Evolutionary conservation across 805 yeast genomes (phyloP), one percentile per base, ranked within the genome.

Genomic region (Teunomyces panamensis): DNA sequence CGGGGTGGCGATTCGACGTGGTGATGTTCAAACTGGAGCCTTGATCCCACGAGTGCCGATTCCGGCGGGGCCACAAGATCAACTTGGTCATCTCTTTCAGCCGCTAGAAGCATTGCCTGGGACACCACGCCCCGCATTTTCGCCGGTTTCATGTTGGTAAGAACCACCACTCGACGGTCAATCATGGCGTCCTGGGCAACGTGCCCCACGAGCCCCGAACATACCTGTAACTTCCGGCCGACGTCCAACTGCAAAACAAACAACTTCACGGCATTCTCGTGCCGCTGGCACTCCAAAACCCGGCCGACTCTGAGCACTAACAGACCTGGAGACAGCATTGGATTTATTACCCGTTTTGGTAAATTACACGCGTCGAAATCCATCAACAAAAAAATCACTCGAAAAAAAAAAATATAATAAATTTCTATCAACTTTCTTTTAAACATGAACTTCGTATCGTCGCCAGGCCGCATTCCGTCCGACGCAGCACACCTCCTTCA

Each of bases 61-160:
- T 0, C 6, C 3, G 86, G 83, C 1, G 84, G 81, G 3, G 45
- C 48, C 0, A 82, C 75, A 5, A 80, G 60, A 41, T 75, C 82
- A 3, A 81, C 81, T 1, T 49, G 30, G 1, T 46, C 50, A 2
- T 53, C 63, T 6, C 42, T 52, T 20, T 60, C 78, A 1, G 87
- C 83, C n/a, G 88, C 87, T 16, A 84, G 57, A 1, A 84, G 56
- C 89, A 84, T 84, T 0, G 85, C 87, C 52, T 82, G 80, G 1
- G 87, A 81, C 35, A 57, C 59, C 16, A 78, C 74, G 1, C 89
- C 89, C 51, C 88, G 66, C 78, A 84, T 77, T 57, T 81, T 82
- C 9, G 81, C 72, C 3, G 83, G 77, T 54, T 83, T 84, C 60
- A 84, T 62, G 55, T 84, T 84, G 5, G 77, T 72, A 16, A 83